Percentiles rank a stretch among this genome's conserved stretches.
These are phyloP conservation scores for Exserohilum rostratum DNA, from an alignment of 2,329 filamentous ascomycete genomes.

Conservation along the genomic window DNA sequence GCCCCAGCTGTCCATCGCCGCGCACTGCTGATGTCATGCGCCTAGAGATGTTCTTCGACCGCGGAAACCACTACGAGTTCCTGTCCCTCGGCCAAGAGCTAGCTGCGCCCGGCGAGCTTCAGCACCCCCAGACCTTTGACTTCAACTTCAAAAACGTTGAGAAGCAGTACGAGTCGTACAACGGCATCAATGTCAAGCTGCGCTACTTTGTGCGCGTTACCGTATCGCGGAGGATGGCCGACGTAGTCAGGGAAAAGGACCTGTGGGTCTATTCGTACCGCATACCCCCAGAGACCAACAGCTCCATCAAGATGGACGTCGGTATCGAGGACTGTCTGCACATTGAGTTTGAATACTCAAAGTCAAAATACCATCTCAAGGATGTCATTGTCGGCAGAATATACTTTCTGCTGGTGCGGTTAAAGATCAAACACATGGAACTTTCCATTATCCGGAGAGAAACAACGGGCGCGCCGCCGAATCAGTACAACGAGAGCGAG, in stretches of 20 bases:
- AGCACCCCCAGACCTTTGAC: constrained; percentile 97
- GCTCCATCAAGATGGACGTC: constrained; percentile 99
- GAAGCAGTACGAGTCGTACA: constrained; percentile 99
- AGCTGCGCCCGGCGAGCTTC: constrained; percentile 93
- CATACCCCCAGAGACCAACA: constrained; percentile 97
- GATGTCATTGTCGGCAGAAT: constrained; percentile 98
- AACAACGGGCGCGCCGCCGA: constrained; percentile 93
- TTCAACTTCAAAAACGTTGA: constrained; percentile 99
- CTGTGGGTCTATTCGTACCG: constrained; percentile 99
- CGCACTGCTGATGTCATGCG: constrained; percentile 19
- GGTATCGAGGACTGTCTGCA: constrained; percentile 99
- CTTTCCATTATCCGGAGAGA: constrained; percentile 95
- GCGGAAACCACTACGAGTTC: constrained; percentile 99
- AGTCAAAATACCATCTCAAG: constrained; percentile 98
- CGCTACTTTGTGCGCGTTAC: constrained; percentile 98
- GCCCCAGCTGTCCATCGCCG: background rate
- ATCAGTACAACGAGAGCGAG: constrained; percentile 99
- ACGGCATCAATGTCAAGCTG: constrained; percentile 98
- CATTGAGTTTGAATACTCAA: constrained; percentile 99
- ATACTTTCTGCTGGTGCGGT: constrained; percentile 93
- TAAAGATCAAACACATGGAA: constrained; percentile 99
- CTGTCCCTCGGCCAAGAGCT: constrained; percentile 96
- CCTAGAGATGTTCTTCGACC: constrained; percentile 98
- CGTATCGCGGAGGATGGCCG: constrained; percentile 94
- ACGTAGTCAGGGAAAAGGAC: constrained; percentile 98